phyloP scores from a whole-genome alignment of 1,139 yeast genomes.

The Protomyces gravidus region DNA sequence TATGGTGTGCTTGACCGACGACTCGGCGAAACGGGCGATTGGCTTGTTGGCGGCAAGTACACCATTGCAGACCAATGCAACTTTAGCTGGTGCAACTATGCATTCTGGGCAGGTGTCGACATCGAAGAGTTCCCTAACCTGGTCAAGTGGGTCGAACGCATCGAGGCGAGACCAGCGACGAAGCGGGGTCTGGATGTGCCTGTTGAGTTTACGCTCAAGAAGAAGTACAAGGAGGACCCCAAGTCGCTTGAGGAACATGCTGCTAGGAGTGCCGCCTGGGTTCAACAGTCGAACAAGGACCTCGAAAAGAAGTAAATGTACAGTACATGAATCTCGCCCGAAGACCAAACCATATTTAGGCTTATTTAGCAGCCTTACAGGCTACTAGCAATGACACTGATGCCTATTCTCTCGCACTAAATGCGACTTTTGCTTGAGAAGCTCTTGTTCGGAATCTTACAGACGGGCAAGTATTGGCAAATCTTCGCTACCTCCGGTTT shows the following conservation, averaged over 20 bases:
- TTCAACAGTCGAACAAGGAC: slow-evolving; percentile 16
- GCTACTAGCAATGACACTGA: too few species aligned
- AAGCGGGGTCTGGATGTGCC: slow-evolving; percentile 26
- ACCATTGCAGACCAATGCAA: slow-evolving; percentile 53
- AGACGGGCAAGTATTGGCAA: too few species aligned
- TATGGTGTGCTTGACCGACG: slow-evolving; percentile 53
- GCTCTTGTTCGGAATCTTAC: too few species aligned
- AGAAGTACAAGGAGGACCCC: slow-evolving; percentile 14
- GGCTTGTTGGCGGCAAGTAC: slow-evolving; percentile 55
- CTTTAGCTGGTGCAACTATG: slow-evolving; percentile 42
- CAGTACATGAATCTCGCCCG: too few species aligned
- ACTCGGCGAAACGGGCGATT: slow-evolving; percentile 47
- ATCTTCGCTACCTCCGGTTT: too few species aligned
- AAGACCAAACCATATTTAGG: too few species aligned
- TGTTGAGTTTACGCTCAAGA: slow-evolving; percentile 19
- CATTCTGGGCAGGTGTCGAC: slow-evolving; percentile 29
- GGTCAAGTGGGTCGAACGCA: slow-evolving; percentile 10
- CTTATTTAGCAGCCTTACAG: too few species aligned
- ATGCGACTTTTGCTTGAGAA: too few species aligned
- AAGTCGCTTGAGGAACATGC: slow-evolving; percentile 16
- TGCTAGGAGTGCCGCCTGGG: slow-evolving; percentile 13
- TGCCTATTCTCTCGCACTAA: too few species aligned
- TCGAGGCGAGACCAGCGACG: slow-evolving; percentile 19
- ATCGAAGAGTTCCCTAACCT: slow-evolving; percentile 11
- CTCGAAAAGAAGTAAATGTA: slow-evolving; percentile 8